Evolutionary conservation across 148 eudicot species (phyloP).

Genomic region (Spergularia bocconei): DNA sequence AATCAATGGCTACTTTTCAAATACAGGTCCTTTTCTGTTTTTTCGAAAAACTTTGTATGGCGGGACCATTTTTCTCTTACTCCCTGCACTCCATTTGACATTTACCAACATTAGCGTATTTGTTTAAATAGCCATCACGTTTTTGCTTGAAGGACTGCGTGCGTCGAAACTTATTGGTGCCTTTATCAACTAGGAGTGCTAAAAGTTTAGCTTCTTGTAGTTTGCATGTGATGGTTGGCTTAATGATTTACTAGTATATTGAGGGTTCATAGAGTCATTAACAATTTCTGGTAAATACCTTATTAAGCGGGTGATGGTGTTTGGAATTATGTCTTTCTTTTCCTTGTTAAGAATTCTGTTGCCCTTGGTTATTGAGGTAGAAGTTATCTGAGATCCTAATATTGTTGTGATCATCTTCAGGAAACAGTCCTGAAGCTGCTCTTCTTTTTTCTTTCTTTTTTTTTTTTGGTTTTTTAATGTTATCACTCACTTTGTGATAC

Average conservation of each 20-base stretch:
- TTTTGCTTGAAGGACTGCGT: background rate
- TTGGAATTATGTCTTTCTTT: background rate
- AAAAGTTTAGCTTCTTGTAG: background rate
- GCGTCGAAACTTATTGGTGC: background rate
- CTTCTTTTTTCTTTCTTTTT: too few relatives aligned
- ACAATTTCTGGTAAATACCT: background rate
- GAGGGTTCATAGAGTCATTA: background rate
- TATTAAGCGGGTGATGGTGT: background rate
- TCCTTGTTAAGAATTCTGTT: background rate
- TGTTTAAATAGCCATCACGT: background rate
- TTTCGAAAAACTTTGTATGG: background rate
- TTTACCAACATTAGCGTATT: background rate
- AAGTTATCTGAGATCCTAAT: background rate
- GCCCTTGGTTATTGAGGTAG: background rate
- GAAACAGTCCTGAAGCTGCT: too few relatives aligned
- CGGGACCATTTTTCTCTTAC: background rate
- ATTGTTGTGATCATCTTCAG: background rate
- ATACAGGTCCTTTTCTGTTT: too few relatives aligned
- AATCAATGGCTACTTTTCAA: too few relatives aligned
- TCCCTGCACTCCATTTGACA: background rate
- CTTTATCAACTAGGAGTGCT: background rate
- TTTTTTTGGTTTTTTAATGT: background rate
- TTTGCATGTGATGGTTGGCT: background rate
- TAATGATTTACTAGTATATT: background rate
- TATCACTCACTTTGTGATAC: constrained; percentile 13